These are phyloP conservation scores for Fusarium sp. DNA, from an alignment of 2,329 filamentous ascomycete genomes.

Conservation along the genomic window DNA sequence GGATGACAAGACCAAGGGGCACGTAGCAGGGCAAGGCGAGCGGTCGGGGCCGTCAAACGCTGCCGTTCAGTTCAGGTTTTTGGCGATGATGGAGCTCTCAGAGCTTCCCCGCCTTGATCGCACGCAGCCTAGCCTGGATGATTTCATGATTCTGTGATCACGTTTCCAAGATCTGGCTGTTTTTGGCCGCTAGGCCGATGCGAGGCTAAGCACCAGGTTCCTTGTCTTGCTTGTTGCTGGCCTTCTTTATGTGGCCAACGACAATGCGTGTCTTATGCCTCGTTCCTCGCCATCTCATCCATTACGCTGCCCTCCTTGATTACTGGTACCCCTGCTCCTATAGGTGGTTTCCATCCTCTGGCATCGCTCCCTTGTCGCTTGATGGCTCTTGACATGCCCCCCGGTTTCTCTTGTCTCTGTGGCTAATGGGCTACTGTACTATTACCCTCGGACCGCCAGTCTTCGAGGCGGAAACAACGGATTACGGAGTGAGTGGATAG, in stretches of 20 bases:
- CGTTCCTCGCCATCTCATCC: conserved; percentile 18
- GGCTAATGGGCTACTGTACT: conserved; percentile 27
- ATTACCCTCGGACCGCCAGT: conserved; percentile 33
- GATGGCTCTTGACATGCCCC: conserved; percentile 25
- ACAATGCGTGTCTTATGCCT: conserved; percentile 24
- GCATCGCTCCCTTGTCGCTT: conserved; percentile 16
- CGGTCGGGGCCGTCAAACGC: background rate
- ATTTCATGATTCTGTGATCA: conserved; percentile 34
- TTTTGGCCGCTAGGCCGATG: conserved; percentile 19
- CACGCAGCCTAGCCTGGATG: conserved; percentile 20
- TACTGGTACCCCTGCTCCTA: conserved; percentile 15
- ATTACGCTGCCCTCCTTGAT: conserved; percentile 23
- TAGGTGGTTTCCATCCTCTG: conserved; percentile 25
- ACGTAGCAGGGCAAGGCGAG: background rate
- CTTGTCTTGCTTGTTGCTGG: conserved; percentile 11
- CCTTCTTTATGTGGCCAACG: conserved; percentile 12
- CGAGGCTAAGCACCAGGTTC: conserved; percentile 9
- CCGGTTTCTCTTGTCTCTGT: conserved; percentile 28
- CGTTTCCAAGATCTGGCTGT: conserved; percentile 26
- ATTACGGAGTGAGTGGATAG: conserved; percentile 37
- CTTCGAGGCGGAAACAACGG: conserved; percentile 35
- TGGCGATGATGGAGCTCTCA: conserved; percentile 27
- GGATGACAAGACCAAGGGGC: conserved; percentile 7
- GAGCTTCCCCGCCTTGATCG: conserved; percentile 30
- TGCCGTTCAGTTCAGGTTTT: conserved; percentile 1